These are phyloP conservation scores for Hymenoscyphus fraxineus DNA, from an alignment of 2,329 filamentous ascomycete species.

Conservation along the genomic window DNA sequence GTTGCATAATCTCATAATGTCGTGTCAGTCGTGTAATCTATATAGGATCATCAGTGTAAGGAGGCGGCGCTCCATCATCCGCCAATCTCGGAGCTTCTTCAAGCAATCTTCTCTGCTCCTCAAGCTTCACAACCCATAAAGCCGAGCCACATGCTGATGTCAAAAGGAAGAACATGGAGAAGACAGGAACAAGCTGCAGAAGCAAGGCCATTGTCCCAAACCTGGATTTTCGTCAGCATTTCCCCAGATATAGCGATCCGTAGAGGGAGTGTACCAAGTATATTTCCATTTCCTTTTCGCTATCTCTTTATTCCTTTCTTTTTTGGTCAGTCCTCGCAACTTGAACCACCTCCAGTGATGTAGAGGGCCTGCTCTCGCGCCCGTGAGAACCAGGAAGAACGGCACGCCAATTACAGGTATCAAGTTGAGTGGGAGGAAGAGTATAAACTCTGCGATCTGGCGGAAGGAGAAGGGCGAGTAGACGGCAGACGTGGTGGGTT, in stretches of 20 bases:
- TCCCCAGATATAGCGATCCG: not conserved
- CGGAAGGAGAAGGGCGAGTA: conserved; percentile 87
- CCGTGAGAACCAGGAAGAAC: conserved; percentile 83
- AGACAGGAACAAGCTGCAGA: conserved; percentile 79
- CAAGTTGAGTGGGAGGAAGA: conserved; percentile 79
- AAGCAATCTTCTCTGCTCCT: conserved; percentile 44
- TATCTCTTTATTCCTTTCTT: conserved; percentile 69
- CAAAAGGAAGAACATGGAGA: conserved; percentile 92
- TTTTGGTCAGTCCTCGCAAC: conserved; percentile 68
- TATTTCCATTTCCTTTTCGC: conserved; percentile 72
- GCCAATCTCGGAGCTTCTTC: conserved; percentile 16
- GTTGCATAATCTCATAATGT: not conserved
- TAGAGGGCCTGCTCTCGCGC: conserved; percentile 80
- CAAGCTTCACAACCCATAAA: conserved; percentile 78
- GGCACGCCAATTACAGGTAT: conserved; percentile 79
- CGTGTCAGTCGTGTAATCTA: conserved; percentile 13
- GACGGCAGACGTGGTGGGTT: conserved; percentile 69
- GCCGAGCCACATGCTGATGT: conserved; percentile 83
- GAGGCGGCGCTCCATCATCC: conserved; percentile 27
- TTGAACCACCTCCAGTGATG: conserved; percentile 91
- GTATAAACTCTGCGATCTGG: conserved; percentile 82
- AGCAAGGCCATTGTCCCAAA: conserved; percentile 84
- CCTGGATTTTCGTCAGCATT: conserved; percentile 35
- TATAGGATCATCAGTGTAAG: conserved; percentile 30
- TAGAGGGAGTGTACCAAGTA: conserved; percentile 55